Evolutionary conservation across 306 rosid species (phyloP), one percentile per base, ranked within the genome.

Genomic region (Lupinus albus): DNA sequence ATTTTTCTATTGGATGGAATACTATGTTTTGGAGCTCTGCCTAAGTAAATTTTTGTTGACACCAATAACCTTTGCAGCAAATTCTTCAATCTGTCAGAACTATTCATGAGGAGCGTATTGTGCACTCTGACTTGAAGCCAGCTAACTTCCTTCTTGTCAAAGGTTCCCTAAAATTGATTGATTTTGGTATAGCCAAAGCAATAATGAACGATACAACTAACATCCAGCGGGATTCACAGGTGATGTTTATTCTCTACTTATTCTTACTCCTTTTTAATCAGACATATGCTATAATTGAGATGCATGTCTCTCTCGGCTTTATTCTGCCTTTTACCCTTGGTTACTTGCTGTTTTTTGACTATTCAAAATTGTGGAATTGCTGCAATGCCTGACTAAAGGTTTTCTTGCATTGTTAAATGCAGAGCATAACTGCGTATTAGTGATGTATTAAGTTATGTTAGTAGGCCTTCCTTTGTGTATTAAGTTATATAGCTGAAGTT

Each of bases 51-150:
- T 61, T 79, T 17, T 47, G 20, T 28, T 67, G 80, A 47, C 15
- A n/a, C 45, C 64, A 39, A 36, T 25, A 25, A 25, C 30, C 30
- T 25, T 33, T 33, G 8, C 89, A 93, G 99, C 99, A 93, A 90
- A 88, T 93, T 77, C 96, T 93, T 77, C 84, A 73, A 56, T 96
- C 97, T 11, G 96, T 93, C 53, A 93, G 84, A 82, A 93, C 96
- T 8, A 93, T 93, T 77, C 97, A 93, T 5, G 95, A 90, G 77
- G 94, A 93, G 48, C 96, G 97, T 18, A 90, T 93, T 44, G 97
- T 90, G 70, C 99, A 93, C 75, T 93, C 99, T 47, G 99, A 93
- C 81, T 74, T 93, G 80, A 93, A 93, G 90, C 99, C 99, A 45
- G 97, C 97, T 36, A 90, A 93, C 77, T 93, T 90, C 73, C 96